Evolutionary conservation across 805 yeast genomes (phyloP).

Genomic region (Spathaspora gorwiae): DNA sequence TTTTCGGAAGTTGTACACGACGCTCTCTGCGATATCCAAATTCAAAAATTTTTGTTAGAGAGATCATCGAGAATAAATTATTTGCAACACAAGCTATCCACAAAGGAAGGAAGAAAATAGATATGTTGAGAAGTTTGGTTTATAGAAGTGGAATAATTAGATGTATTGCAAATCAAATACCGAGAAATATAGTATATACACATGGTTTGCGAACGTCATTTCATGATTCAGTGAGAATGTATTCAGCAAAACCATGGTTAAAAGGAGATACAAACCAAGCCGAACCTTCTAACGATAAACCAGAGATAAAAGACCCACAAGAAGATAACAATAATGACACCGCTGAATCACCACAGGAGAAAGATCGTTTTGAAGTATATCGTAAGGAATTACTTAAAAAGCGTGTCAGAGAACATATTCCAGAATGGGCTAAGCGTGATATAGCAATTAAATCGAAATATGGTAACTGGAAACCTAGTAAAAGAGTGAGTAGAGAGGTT

Average conservation of each 20-base stretch:
- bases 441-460: constrained; percentile 59
- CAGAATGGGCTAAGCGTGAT: constrained; percentile 68
- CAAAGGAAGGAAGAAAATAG: too few relatives aligned
- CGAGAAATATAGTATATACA: too few relatives aligned
- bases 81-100: too few relatives aligned
- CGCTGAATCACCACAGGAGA: not conserved
- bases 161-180: too few relatives aligned
- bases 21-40: too few relatives aligned
- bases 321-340: not conserved
- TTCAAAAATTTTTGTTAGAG: too few relatives aligned
- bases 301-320: too few relatives aligned
- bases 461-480: constrained; percentile 65
- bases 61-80: too few relatives aligned
- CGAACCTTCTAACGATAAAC: not conserved
- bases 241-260: not conserved
- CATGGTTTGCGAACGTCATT: not conserved
- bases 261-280: not conserved
- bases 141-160: too few relatives aligned
- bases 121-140: too few relatives aligned
- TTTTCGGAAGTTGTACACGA: too few relatives aligned
- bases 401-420: constrained; percentile 11
- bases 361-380: not conserved
- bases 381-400: not conserved
- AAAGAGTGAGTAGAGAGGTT: constrained; percentile 60
- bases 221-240: not conserved